Evolutionary conservation across 1,284 basidiomycete genomes (phyloP).

Genomic region (Irpex sp.): DNA sequence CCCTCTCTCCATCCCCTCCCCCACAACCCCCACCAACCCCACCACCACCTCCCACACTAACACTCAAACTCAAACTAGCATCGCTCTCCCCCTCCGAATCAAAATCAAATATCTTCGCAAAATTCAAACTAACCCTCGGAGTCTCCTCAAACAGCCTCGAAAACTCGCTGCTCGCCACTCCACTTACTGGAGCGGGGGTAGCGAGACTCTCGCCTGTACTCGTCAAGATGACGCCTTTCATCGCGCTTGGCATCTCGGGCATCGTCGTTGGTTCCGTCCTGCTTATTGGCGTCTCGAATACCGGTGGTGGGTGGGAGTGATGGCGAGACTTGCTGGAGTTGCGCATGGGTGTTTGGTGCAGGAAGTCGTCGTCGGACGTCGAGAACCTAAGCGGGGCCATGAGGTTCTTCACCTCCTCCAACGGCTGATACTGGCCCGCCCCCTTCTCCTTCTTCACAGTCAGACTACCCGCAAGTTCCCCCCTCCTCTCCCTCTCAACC

Average conservation of each 20-base stretch:
- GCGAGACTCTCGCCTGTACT: conserved; percentile 66
- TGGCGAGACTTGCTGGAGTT: conserved; percentile 6
- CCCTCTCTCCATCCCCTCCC: conserved; percentile 22
- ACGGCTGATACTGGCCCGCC: conserved; percentile 30
- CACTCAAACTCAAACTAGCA: conserved; percentile 5
- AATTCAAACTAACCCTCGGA: conserved; percentile 7
- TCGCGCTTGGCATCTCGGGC: conserved; percentile 50
- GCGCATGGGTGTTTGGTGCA: conserved; percentile 19
- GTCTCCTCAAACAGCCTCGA: conserved; percentile 32
- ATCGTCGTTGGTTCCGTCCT: conserved; percentile 16
- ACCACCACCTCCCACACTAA: no score
- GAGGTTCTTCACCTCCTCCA: conserved; percentile 73
- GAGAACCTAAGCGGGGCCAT: conserved; percentile 41
- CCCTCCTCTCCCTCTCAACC: no score
- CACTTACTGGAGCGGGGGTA: conserved; percentile 51
- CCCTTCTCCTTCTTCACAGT: not conserved
- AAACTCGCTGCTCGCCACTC: conserved; percentile 38
- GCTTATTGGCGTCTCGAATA: conserved; percentile 39
- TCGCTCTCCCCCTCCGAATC: conserved; percentile 36
- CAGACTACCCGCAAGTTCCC: no score
- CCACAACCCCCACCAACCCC: no score
- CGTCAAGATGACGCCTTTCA: conserved; percentile 80
- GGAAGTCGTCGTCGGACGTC: conserved; percentile 32
- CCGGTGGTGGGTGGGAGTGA: conserved; percentile 26
- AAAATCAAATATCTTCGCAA: conserved; percentile 72